These are phyloP conservation scores for Echeveria elegans DNA, from an alignment of 164 flowering plant species.

Conservation along the genomic window DNA sequence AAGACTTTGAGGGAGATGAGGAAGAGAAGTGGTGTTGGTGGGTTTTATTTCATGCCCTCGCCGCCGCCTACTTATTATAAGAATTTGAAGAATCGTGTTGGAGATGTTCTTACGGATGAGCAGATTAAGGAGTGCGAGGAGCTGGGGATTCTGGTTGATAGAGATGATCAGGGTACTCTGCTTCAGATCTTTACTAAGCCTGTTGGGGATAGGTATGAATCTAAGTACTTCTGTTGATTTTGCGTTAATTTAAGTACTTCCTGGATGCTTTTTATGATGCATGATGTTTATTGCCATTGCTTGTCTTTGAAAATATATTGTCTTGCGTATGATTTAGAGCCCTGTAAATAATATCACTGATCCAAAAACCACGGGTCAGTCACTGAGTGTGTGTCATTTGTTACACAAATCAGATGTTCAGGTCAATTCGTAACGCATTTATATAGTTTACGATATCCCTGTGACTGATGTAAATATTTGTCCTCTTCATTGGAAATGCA, in stretches of 20 bases:
- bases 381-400: background rate
- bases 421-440: background rate
- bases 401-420: background rate
- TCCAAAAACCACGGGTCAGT: background rate
- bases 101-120: conserved; percentile 66
- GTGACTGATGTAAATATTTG: background rate
- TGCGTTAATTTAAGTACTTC: background rate
- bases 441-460: background rate
- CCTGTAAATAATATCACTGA: too few species aligned
- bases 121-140: conserved; percentile 82
- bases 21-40: conserved; percentile 56
- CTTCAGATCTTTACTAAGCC: conserved; percentile 93
- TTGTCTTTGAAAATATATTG: background rate
- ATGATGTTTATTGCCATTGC: background rate
- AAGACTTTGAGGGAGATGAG: conserved; percentile 78
- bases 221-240: background rate
- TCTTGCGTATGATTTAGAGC: too few species aligned
- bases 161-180: conserved; percentile 76
- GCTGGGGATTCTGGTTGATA: conserved; percentile 79
- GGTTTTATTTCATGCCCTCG: conserved; percentile 90
- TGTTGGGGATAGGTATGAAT: conserved; percentile 68
- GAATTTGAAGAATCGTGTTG: conserved; percentile 59
- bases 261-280: background rate
- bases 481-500: background rate
- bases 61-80: conserved; percentile 79